Base-by-base conservation (phyloP, 352 stramenopile species). In the Poterioochromonas sp. region DNA sequence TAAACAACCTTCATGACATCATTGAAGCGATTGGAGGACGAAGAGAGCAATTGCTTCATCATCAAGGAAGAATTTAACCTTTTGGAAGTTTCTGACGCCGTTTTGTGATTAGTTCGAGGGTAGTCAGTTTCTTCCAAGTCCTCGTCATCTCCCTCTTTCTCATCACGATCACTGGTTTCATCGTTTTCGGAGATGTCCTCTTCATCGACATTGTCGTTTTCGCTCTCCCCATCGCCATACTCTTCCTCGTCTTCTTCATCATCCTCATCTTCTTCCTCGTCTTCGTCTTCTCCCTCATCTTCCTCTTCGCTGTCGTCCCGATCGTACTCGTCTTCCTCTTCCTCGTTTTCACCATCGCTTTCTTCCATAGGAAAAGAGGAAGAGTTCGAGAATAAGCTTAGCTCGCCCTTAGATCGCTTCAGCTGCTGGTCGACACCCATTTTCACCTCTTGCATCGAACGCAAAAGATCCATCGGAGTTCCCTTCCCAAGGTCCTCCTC, bases 361-460 rank as follows among this genome's bases (percentile, higher is more conserved):
- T 86, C 83, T 0, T 90, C 84, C 0, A 89, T 65, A 26, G 47
- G 15, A 15, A 26, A 26, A 15, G 47, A 26, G 15, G 47, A 58
- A 58, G 47, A 58, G 47, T 26, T 58, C 26, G 15, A 58, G 41
- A 22, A 51, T 68, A 0, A 60, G 22, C 43, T 78, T 49, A 43
- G 74, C 79, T 35, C 78, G 76, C 15, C 76, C 47, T 0, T 78
- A 43, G n/a, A 51, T n/a, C 29, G 11, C 40, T 93, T 83, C 80
- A 98, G 90, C 39, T 94, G 92, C 73, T 98, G 91, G 81, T 98
- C 94, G 0, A 98, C 87, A 35, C 92, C 93, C 54, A 82, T 80
- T 76, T 85, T 81, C 32, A 94, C 84, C 79, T 92, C 85, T 84
- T 99, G 95, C 71, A 99, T 85, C 78, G 90, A 94, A 80, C 95